Base-by-base conservation (phyloP, 495 filamentous ascomycete genomes). In the Penicillium turbatum region DNA sequence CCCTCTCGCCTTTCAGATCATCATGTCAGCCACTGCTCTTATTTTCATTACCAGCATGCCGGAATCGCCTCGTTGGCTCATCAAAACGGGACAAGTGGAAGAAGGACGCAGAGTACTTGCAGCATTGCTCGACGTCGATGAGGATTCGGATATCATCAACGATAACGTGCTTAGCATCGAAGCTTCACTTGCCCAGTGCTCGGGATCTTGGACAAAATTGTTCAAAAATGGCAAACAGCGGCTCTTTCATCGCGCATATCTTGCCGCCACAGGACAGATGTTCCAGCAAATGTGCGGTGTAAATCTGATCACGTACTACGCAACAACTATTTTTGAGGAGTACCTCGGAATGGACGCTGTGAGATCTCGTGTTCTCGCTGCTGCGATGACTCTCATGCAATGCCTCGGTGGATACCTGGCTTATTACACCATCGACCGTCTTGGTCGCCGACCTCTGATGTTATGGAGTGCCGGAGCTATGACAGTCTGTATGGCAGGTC, bases 321-420 rank as follows among this genome's bases (percentile, higher is more conserved):
- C 80, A 0, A 76, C 82, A 0, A 77, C 76, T 5, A 80, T 86
- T 49, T 83, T 55, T 64, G 65, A 83, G 44, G 71, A 84, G 63
- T 77, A 78, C 39, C 78, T 86, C 16, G 71, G 75, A 1, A 66
- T 86, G 5, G 69, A 67, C 24, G 87, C 93, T 58, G 81, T 95
- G 41, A 89, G 92, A 68, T 89, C 91, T 1, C 90, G 89, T 43
- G 69, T 96, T 3, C 71, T 92, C 1, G 85, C 86, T 9, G 88
- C 86, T 30, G 75, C 88, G 6, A 89, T 88, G 76, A 86, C 86
- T 75, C 71, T 90, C 12, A 82, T 88, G 7, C 90, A 89, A 65
- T 75, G 84, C 10, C 80, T 89, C 59, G 87, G 85, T 54, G 85
- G 88, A 0, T 87, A 84, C 0, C 71, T 80, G 4, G 89, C 86